phyloP scores from a whole-genome alignment of 805 yeast genomes.

The Saccharomycopsis capsularis region DNA sequence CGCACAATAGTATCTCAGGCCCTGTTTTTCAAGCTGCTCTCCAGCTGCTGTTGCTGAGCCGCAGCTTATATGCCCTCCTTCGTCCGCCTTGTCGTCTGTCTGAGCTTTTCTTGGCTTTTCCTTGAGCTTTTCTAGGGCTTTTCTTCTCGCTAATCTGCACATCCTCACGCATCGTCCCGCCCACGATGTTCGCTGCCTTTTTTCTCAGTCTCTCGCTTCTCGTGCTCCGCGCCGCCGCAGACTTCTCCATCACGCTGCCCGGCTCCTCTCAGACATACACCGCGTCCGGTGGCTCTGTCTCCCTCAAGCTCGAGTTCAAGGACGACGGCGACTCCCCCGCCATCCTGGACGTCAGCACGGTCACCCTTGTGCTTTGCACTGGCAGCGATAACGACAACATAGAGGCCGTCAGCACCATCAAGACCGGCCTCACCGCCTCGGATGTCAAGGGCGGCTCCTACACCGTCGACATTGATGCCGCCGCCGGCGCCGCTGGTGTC shows the following conservation, averaged over 20 bases:
- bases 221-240: slow-evolving; percentile 11
- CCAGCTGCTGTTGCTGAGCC: too few relatives aligned
- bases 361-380: slow-evolving; percentile 58
- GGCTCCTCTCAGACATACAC: slow-evolving; percentile 21
- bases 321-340: slow-evolving; percentile 45
- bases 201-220: background rate
- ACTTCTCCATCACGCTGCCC: slow-evolving; percentile 27
- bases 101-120: background rate
- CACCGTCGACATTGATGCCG: slow-evolving; percentile 36
- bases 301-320: slow-evolving; percentile 40
- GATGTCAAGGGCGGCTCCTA: slow-evolving; percentile 60
- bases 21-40: too few relatives aligned
- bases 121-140: background rate
- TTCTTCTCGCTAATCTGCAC: too few relatives aligned
- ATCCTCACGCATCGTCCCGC: too few relatives aligned
- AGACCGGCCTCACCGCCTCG: slow-evolving; percentile 53
- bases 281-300: slow-evolving; percentile 27
- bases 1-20: too few relatives aligned
- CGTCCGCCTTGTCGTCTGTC: too few relatives aligned
- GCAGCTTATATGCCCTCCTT: too few relatives aligned
- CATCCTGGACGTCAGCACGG: slow-evolving; percentile 36
- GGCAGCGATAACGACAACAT: slow-evolving; percentile 54
- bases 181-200: too few relatives aligned
- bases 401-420: slow-evolving; percentile 30
- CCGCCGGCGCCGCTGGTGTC: slow-evolving; percentile 51